phyloP scores from a whole-genome alignment of 2,329 filamentous ascomycete genomes.

The Claviceps sp. region DNA sequence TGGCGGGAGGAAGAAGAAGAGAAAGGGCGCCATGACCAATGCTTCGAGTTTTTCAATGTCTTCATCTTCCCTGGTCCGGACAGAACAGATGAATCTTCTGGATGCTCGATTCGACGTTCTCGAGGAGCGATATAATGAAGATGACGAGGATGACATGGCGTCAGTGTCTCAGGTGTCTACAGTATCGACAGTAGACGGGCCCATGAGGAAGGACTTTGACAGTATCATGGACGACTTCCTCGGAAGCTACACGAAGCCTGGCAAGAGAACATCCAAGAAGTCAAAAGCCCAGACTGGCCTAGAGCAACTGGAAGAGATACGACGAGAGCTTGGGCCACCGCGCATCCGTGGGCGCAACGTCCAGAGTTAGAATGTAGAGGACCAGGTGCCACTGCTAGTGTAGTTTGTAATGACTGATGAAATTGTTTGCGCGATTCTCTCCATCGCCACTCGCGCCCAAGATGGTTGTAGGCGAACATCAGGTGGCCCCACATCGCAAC shows the following conservation, averaged over 20 bases:
- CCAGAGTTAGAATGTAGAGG: neutral
- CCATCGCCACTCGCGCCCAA: neutral
- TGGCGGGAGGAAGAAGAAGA: constrained; percentile 78
- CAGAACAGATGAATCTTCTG: constrained; percentile 71
- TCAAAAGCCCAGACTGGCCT: constrained; percentile 69
- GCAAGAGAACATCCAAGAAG: constrained; percentile 67
- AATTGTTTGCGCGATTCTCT: neutral
- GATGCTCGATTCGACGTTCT: constrained; percentile 88
- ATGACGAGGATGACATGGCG: constrained; percentile 34
- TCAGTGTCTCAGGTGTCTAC: constrained; percentile 49
- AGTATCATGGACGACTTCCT: constrained; percentile 89
- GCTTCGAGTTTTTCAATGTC: constrained; percentile 86
- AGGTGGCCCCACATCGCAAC: too few relatives aligned
- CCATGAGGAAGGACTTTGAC: constrained; percentile 69
- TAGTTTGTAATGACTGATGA: constrained; percentile 4
- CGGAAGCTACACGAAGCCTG: constrained; percentile 55
- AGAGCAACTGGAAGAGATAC: constrained; percentile 81
- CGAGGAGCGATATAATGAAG: constrained; percentile 58
- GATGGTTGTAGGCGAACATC: neutral
- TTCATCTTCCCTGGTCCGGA: constrained; percentile 73
- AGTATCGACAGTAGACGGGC: constrained; percentile 53
- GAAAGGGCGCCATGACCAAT: constrained; percentile 84
- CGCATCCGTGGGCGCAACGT: constrained; percentile 32
- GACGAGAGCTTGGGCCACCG: constrained; percentile 66
- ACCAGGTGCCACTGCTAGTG: neutral